These are phyloP conservation scores for Trichosporon sp. DNA, from an alignment of 1,284 basidiomycete genomes.

Conservation along the genomic window DNA sequence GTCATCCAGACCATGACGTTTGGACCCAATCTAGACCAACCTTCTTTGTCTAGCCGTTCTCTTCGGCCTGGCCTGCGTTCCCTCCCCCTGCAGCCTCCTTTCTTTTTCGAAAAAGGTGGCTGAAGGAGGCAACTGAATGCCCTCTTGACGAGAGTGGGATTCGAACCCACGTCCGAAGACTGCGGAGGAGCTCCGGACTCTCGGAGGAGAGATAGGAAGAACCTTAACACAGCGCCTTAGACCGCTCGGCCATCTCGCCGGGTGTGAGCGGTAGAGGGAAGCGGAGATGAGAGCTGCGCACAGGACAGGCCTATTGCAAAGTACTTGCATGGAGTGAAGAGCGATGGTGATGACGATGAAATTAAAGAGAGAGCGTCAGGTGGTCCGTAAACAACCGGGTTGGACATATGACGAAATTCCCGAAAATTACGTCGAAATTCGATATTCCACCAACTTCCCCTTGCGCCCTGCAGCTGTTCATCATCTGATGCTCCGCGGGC, in stretches of 20 bases:
- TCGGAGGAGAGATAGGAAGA: background rate
- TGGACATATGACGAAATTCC: too few relatives aligned
- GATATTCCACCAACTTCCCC: too few relatives aligned
- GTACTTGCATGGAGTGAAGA: background rate
- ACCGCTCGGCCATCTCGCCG: slow-evolving; percentile 16
- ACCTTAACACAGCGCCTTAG: slow-evolving; percentile 20
- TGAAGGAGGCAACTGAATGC: background rate
- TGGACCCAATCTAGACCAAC: too few relatives aligned
- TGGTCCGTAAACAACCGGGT: too few relatives aligned
- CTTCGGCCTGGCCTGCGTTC: background rate
- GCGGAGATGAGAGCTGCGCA: too few relatives aligned
- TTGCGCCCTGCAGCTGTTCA: too few relatives aligned
- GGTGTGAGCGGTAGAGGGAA: background rate
- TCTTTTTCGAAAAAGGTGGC: background rate
- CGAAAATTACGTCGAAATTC: too few relatives aligned
- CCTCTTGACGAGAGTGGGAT: slow-evolving; percentile 31
- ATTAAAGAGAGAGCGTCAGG: too few relatives aligned
- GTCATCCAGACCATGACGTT: too few relatives aligned
- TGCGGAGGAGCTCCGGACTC: slow-evolving; percentile 8
- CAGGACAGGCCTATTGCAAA: background rate
- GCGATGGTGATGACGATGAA: too few relatives aligned
- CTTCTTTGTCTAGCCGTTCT: background rate
- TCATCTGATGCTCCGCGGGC: too few relatives aligned
- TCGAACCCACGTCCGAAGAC: slow-evolving; percentile 46
- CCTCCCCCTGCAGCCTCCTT: background rate